Evolutionary conservation across 2,329 filamentous ascomycete species (phyloP).

Genomic region (Metarhizium robertsii): DNA sequence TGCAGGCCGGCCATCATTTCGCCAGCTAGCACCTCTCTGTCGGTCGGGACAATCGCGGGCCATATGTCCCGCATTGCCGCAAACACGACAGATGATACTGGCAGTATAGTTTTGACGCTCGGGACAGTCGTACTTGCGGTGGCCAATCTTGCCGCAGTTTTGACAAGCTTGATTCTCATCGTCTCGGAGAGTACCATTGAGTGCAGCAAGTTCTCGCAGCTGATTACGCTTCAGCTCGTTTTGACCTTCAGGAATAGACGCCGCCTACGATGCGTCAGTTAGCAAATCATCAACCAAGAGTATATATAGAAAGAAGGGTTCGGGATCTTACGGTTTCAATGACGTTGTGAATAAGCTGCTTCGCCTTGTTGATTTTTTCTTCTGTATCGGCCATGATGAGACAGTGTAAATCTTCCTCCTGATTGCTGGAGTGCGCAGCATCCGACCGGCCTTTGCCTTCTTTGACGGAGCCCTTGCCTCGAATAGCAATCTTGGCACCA

Average conservation of each 20-base stretch:
- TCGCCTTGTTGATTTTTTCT: conserved; percentile 98
- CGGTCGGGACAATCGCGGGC: conserved; percentile 94
- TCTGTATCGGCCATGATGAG: conserved; percentile 99
- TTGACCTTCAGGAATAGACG: conserved; percentile 95
- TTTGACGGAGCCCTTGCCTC: conserved; percentile 98
- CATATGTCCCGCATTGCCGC: conserved; percentile 97
- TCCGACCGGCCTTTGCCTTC: conserved; percentile 99
- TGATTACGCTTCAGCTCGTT: conserved; percentile 99
- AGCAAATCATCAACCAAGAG: not conserved
- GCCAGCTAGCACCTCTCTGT: conserved; percentile 84
- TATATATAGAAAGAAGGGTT: conserved; percentile 12
- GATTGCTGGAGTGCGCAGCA: conserved; percentile 97
- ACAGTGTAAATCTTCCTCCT: conserved; percentile 98
- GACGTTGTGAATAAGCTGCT: conserved; percentile 95
- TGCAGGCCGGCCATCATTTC: conserved; percentile 59
- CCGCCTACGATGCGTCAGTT: conserved; percentile 54
- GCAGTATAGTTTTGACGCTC: conserved; percentile 98
- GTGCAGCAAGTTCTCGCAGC: conserved; percentile 89
- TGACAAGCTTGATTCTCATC: conserved; percentile 99
- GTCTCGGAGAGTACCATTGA: conserved; percentile 97
- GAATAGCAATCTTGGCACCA: conserved; percentile 96
- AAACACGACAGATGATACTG: conserved; percentile 97
- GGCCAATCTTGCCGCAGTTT: conserved; percentile 97
- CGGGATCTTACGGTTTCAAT: conserved; percentile 76
- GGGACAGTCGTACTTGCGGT: conserved; percentile 97